Percentiles rank a stretch among this genome's conserved stretches.
These are phyloP conservation scores for Trichoderma parareesei DNA, from an alignment of 495 filamentous ascomycete genomes.

Conservation along the genomic window DNA sequence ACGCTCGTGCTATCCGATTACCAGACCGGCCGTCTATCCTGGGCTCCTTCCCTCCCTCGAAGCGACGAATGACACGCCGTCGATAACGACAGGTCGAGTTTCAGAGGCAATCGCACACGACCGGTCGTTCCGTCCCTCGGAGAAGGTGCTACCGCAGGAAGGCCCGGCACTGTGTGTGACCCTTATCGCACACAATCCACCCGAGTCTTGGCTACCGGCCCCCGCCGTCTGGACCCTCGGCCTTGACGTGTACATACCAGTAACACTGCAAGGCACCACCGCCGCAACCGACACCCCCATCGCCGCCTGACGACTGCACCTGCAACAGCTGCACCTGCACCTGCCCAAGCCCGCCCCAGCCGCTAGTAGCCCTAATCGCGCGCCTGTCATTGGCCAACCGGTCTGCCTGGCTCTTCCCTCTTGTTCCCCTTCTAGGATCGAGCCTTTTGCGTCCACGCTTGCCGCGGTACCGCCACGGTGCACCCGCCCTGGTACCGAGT, in stretches of 20 bases:
- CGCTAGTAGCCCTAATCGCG: conserved; percentile 7
- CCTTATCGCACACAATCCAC: background rate
- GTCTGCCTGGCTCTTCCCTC: background rate
- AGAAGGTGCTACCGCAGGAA: conserved; percentile 2
- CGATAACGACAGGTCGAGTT: conserved; percentile 2
- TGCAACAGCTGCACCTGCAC: too few species aligned
- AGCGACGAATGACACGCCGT: background rate
- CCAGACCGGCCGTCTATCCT: background rate
- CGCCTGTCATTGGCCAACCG: background rate
- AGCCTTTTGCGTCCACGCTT: background rate
- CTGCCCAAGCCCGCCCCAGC: background rate
- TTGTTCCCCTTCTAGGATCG: background rate
- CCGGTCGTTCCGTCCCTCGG: background rate
- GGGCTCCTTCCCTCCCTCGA: background rate
- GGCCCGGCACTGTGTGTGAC: background rate
- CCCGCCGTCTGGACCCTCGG: background rate
- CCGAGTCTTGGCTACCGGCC: background rate
- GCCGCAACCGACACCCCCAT: background rate
- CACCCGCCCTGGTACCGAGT: background rate
- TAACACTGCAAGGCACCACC: conserved; percentile 1
- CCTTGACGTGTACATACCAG: background rate
- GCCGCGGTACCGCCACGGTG: background rate
- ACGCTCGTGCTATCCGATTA: background rate
- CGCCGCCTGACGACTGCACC: background rate
- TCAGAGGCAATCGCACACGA: background rate